These are phyloP conservation scores for Platismatia glauca DNA, from an alignment of 495 filamentous ascomycete genomes.

Conservation along the genomic window DNA sequence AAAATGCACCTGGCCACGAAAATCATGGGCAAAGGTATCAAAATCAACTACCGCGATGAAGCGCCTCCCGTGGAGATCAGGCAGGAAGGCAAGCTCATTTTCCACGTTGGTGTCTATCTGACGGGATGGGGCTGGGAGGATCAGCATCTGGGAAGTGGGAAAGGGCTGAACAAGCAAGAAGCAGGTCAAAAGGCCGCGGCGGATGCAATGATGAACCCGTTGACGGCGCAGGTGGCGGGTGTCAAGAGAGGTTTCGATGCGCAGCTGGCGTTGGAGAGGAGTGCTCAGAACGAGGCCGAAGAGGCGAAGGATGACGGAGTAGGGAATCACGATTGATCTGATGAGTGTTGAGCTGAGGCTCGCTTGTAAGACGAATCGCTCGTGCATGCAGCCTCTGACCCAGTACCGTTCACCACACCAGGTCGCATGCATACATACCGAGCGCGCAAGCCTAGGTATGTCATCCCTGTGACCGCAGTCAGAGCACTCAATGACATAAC, in stretches of 20 bases:
- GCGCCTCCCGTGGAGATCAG: slow-evolving; percentile 40
- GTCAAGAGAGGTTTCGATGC: slow-evolving; percentile 38
- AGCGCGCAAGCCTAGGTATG: background rate
- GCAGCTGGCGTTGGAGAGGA: slow-evolving; percentile 11
- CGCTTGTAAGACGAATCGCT: background rate
- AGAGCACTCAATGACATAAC: background rate
- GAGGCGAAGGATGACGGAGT: background rate
- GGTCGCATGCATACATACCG: background rate
- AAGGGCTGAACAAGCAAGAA: slow-evolving; percentile 59
- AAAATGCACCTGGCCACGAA: slow-evolving; percentile 49
- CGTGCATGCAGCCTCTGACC: background rate
- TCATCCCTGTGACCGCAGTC: background rate
- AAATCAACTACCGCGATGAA: slow-evolving; percentile 57
- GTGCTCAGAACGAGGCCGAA: background rate
- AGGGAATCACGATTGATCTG: background rate
- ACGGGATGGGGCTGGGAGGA: slow-evolving; percentile 64
- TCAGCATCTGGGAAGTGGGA: slow-evolving; percentile 56
- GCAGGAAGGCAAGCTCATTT: slow-evolving; percentile 48
- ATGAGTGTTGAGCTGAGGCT: background rate
- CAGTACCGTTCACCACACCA: background rate
- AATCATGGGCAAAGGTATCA: slow-evolving; percentile 51
- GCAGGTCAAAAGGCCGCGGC: slow-evolving; percentile 64
- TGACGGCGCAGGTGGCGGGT: slow-evolving; percentile 47
- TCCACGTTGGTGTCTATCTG: slow-evolving; percentile 63
- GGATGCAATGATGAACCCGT: slow-evolving; percentile 52